Evolutionary conservation across 2,329 filamentous ascomycete genomes (phyloP).

Genomic region (Periconia digitata): DNA sequence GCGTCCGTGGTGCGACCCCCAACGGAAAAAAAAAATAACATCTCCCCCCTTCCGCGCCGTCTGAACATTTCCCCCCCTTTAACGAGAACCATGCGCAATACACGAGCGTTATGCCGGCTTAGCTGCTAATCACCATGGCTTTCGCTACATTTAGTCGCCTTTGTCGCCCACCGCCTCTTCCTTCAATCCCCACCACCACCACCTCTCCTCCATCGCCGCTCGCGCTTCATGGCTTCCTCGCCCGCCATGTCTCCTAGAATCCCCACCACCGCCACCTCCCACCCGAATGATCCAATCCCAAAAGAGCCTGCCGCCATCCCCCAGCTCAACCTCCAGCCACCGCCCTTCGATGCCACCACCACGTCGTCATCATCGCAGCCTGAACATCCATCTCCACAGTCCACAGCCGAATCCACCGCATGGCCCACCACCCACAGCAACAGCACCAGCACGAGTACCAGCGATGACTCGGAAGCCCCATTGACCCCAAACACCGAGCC

Average conservation of each 20-base stretch:
- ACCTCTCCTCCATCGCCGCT: constrained; percentile 13
- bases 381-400: constrained; percentile 42
- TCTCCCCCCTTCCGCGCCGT: constrained; percentile 6
- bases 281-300: constrained; percentile 51
- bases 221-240: constrained; percentile 23
- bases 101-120: no score
- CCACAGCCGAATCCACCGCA: constrained; percentile 43
- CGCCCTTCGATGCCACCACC: background rate
- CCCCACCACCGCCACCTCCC: constrained; percentile 47
- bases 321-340: constrained; percentile 28
- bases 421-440: constrained; percentile 41
- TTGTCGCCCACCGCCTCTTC: constrained; percentile 20
- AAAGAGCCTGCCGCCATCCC: constrained; percentile 42
- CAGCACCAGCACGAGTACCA: constrained; percentile 10
- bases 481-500: constrained; percentile 49
- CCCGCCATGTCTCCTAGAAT: constrained; percentile 34
- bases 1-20: background rate
- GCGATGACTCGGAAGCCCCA: constrained; percentile 46
- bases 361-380: constrained; percentile 22
- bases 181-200: constrained; percentile 12
- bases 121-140: constrained; percentile 30
- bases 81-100: constrained; percentile 3
- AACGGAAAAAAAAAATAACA: background rate
- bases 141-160: constrained; percentile 16
- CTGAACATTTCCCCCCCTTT: constrained; percentile 1